These are phyloP conservation scores for Trametes punicea DNA, from an alignment of 768 basidiomycete genomes.

Conservation along the genomic window DNA sequence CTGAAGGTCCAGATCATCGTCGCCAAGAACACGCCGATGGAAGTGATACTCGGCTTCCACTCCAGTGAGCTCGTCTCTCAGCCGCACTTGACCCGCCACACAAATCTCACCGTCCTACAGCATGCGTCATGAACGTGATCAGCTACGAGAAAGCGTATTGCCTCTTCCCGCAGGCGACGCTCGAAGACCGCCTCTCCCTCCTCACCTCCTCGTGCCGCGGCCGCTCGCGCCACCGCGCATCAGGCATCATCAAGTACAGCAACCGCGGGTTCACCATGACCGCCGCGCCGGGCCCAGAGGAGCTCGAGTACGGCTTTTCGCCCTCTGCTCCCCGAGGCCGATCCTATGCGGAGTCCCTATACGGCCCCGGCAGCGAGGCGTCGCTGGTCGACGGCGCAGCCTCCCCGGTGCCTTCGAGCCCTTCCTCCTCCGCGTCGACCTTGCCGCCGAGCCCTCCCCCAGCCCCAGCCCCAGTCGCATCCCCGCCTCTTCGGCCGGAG, in stretches of 20 bases:
- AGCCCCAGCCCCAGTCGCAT: neutral
- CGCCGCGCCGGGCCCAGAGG: slow-evolving; percentile 12
- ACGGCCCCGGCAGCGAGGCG: too few relatives aligned
- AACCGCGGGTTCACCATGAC: slow-evolving; percentile 35
- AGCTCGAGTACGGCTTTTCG: too few relatives aligned
- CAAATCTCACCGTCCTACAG: slow-evolving; percentile 27
- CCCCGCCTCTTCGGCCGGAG: neutral
- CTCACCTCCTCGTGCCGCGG: slow-evolving; percentile 3
- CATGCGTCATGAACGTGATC: slow-evolving; percentile 45
- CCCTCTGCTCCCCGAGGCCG: neutral
- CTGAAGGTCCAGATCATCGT: slow-evolving; percentile 20
- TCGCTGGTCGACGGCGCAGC: neutral
- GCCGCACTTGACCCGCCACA: slow-evolving; percentile 29
- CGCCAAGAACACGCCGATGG: slow-evolving; percentile 13
- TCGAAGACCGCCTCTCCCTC: slow-evolving; percentile 30
- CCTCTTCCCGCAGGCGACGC: slow-evolving; percentile 41
- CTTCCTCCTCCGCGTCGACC: neutral
- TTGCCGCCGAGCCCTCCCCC: neutral
- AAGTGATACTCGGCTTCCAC: slow-evolving; percentile 17
- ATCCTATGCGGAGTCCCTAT: too few relatives aligned
- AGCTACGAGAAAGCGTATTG: slow-evolving; percentile 39
- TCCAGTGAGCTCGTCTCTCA: slow-evolving; percentile 4
- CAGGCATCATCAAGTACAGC: slow-evolving; percentile 33
- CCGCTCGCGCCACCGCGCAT: neutral
- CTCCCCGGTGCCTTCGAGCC: neutral